Conservation (phyloP, 345 rosid species). For the Rhodamnia rubescens region DNA sequence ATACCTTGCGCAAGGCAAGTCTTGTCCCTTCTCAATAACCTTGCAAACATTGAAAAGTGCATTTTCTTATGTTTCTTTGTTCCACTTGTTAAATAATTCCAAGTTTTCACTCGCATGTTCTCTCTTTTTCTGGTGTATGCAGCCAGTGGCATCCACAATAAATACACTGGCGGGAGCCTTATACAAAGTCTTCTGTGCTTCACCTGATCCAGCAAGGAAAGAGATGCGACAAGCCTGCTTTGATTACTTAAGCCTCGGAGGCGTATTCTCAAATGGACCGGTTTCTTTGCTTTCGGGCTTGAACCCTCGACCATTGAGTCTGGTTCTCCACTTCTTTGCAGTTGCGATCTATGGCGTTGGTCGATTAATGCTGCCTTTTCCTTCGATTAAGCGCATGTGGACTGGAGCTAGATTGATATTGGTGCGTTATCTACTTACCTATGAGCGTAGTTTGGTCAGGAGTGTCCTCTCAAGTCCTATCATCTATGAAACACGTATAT, state of each 20-base stretch:
- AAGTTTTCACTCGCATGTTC: background rate
- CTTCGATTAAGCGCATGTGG: slow-evolving; percentile 36
- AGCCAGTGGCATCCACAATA: slow-evolving; percentile 37
- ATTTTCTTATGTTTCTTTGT: background rate
- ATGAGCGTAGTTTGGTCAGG: background rate
- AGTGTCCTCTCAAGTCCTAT: background rate
- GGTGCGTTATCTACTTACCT: slow-evolving; percentile 7
- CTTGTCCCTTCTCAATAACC: background rate
- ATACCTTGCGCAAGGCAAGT: slow-evolving; percentile 40
- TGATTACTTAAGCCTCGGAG: slow-evolving; percentile 40
- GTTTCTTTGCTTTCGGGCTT: slow-evolving; percentile 32
- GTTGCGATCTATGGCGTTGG: slow-evolving; percentile 37
- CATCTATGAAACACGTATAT: background rate
- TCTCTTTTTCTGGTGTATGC: background rate
- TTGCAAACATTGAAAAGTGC: background rate
- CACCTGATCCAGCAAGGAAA: slow-evolving; percentile 31
- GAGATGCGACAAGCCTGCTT: slow-evolving; percentile 45
- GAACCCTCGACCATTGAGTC: slow-evolving; percentile 27
- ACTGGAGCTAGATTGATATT: slow-evolving; percentile 29
- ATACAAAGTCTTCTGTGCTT: slow-evolving; percentile 34
- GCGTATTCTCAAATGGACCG: slow-evolving; percentile 27
- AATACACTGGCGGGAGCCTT: slow-evolving; percentile 40
- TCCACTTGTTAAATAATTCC: background rate
- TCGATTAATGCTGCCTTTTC: slow-evolving; percentile 35
- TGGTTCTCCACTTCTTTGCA: slow-evolving; percentile 35